phyloP scores from a whole-genome alignment of 2,329 filamentous ascomycete genomes.

The Tothia fuscella region DNA sequence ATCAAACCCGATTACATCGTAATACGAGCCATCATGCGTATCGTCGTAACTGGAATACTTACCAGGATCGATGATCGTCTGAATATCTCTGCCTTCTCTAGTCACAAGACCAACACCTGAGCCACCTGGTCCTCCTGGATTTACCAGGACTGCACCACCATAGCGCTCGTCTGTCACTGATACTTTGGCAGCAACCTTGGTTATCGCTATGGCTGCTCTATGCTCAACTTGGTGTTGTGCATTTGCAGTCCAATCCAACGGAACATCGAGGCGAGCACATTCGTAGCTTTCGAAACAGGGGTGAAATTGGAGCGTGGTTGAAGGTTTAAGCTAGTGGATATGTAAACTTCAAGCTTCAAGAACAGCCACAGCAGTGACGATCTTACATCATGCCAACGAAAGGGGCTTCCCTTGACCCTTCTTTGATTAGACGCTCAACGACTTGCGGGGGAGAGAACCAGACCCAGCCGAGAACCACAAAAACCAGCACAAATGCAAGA shows the following conservation, averaged over 20 bases:
- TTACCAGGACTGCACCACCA: conserved; percentile 36
- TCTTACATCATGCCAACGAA: too few species aligned
- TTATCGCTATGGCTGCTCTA: conserved; percentile 32
- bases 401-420: too few species aligned
- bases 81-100: conserved; percentile 23
- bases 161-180: conserved; percentile 30
- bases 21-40: conserved; percentile 16
- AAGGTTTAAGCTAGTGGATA: conserved; percentile 5
- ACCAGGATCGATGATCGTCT: conserved; percentile 26
- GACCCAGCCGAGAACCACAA: too few species aligned
- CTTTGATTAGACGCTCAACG: too few species aligned
- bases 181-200: conserved; percentile 33
- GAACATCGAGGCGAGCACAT: conserved; percentile 38
- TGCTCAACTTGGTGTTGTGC: conserved; percentile 21
- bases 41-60: not conserved
- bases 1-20: conserved; percentile 31
- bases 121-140: conserved; percentile 36
- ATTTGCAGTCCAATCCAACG: conserved; percentile 34
- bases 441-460: too few species aligned
- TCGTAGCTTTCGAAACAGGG: conserved; percentile 34
- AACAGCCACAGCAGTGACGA: too few species aligned
- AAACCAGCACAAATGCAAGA: too few species aligned
- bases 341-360: too few species aligned
- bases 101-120: conserved; percentile 22
- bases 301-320: conserved; percentile 16